Percentiles rank a stretch among this genome's conserved stretches.
Conservation (phyloP, 2,329 filamentous ascomycete species). For the Pyrenophora teres region DNA sequence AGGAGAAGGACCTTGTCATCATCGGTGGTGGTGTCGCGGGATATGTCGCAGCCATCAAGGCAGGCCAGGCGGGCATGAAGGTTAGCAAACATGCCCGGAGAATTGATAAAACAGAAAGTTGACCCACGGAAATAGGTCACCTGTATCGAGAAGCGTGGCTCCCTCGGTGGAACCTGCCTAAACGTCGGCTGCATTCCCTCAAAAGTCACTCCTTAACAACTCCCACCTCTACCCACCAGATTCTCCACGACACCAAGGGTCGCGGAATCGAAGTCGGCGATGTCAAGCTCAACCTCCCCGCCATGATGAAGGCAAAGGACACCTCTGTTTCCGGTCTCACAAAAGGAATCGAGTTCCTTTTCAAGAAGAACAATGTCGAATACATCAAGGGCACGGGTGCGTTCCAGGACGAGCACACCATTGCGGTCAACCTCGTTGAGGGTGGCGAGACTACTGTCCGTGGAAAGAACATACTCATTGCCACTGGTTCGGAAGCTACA, state of each 20-base stretch:
- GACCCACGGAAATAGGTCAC: conserved; percentile 67
- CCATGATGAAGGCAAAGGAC: conserved; percentile 99
- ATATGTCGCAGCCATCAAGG: conserved; percentile 99
- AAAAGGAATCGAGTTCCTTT: conserved; percentile 95
- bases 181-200: conserved; percentile 99
- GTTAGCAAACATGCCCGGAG: conserved; percentile 53
- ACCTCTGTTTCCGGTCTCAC: conserved; percentile 85
- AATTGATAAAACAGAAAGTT: conserved; percentile 5
- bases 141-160: conserved; percentile 97
- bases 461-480: conserved; percentile 98
- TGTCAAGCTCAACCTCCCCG: conserved; percentile 90
- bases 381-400: conserved; percentile 93
- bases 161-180: conserved; percentile 93
- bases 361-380: conserved; percentile 99
- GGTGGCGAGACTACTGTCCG: conserved; percentile 86
- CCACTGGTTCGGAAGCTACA: conserved; percentile 92
- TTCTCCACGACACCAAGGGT: conserved; percentile 94
- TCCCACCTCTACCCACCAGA: conserved; percentile 96
- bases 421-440: conserved; percentile 88
- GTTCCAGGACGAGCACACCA: conserved; percentile 85
- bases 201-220: conserved; percentile 99
- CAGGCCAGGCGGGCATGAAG: conserved; percentile 95
- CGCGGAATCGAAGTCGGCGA: conserved; percentile 97
- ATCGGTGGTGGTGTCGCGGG: conserved; percentile 98
- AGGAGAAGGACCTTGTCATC: conserved; percentile 95